Evolutionary conservation across 1,284 basidiomycete species (phyloP), one percentile per base, ranked within the genome.

Genomic region (Exobasidium cylindrosporum): DNA sequence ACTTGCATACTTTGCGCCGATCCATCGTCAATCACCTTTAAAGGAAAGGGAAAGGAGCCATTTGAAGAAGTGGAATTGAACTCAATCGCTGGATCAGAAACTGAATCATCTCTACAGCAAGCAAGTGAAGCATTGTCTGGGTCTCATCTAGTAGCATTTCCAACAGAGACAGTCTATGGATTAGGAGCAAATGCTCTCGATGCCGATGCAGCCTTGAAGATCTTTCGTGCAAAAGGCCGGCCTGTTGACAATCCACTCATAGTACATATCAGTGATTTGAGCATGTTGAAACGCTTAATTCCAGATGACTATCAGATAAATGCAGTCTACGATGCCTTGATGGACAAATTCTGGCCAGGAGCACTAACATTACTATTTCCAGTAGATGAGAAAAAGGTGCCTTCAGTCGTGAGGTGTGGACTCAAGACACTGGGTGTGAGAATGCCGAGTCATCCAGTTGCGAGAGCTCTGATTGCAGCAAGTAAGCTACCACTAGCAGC

Each of bases 131-230:
- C 57, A 17, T n/a, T 58, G 26, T 10, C 32, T 11, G 28, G 14
- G 14, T 14, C n/a, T n/a, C 57, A 58, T 52, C 17, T 53, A 14
- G 91, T 98, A 45, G 93, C 89, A 0, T 92, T 98, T 74, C 95
- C 96, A 0, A 97, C 96, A 30, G 96, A 99, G 82, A 98, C 96
- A 0, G 96, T 99, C 24, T 98, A 98, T 80, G 96, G 96, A 0
- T 86, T 99, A 3, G 96, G 91, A 24, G 96, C 92, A 0, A 84
- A 89, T 43, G 93, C 94, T 0, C 83, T 94, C 44, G 75, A 80
- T 40, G 57, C 73, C 29, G 56, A 58, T 2, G 82, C 87, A 62
- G 73, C 86, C 0, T 74, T 81, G 21, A 92, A 93, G 6, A 95
- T 99, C 72, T 99, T 94, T 81, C 83, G 85, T 10, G 90, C 90